These are phyloP conservation scores for Neonectria faginata DNA, from an alignment of 2,329 filamentous ascomycete genomes.

Conservation along the genomic window DNA sequence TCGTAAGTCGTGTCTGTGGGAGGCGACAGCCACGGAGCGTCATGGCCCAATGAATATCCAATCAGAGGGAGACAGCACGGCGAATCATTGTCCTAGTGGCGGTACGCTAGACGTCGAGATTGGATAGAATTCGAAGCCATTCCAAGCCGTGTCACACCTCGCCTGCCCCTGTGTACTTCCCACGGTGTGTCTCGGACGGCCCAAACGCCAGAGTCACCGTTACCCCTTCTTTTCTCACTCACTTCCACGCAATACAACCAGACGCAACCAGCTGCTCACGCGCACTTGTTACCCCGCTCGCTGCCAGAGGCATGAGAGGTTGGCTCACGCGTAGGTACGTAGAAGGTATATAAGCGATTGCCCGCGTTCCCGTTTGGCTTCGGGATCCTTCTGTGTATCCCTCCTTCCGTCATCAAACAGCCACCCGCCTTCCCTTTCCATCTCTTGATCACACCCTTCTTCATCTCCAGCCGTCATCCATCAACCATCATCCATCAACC, in stretches of 20 bases:
- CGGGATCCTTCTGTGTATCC: conserved; percentile 10
- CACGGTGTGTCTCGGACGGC: conserved; percentile 1
- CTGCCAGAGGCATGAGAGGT: conserved; percentile 27
- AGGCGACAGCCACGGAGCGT: neutral
- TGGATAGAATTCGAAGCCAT: neutral
- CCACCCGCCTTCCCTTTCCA: neutral
- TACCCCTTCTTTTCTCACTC: neutral
- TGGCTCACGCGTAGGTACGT: conserved; percentile 5
- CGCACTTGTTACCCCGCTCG: conserved; percentile 46
- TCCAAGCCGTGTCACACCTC: neutral
- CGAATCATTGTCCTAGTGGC: neutral
- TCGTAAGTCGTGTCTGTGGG: neutral
- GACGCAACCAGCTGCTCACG: conserved; percentile 34
- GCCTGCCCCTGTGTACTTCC: neutral
- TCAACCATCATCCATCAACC: neutral
- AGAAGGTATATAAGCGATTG: conserved; percentile 27
- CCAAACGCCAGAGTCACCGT: neutral
- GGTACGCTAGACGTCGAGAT: conserved; percentile 6
- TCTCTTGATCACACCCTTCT: conserved; percentile 1
- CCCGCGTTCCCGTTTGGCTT: conserved; percentile 4
- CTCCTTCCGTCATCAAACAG: conserved; percentile 29
- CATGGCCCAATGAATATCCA: neutral
- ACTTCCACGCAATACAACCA: neutral
- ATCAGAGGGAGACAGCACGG: neutral
- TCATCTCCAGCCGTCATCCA: conserved; percentile 5